These are phyloP conservation scores for Candida sanyiensis DNA, from an alignment of 805 yeast genomes.

Conservation along the genomic window DNA sequence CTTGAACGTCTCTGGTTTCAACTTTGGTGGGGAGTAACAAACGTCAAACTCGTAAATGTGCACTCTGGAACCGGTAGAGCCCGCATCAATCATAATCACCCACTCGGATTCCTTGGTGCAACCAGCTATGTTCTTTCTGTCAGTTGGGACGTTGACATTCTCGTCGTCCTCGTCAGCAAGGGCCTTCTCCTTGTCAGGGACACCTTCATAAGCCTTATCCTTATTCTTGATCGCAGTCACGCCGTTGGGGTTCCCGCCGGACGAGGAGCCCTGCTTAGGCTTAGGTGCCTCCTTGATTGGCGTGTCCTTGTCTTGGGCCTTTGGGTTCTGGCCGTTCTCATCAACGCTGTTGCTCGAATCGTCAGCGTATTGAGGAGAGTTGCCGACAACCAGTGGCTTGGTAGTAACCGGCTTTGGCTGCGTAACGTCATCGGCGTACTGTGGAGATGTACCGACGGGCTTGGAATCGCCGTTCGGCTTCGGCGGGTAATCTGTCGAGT, in stretches of 20 bases:
- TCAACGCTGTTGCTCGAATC: constrained; percentile 14
- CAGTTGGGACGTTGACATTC: constrained; percentile 7
- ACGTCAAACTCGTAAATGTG: constrained; percentile 91
- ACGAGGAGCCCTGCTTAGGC: constrained; percentile 16
- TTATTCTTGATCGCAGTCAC: constrained; percentile 26
- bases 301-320: constrained; percentile 23
- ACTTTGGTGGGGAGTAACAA: constrained; percentile 76
- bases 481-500: constrained; percentile 13
- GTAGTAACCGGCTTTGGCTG: neutral
- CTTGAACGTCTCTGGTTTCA: constrained; percentile 74
- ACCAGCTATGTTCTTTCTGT: constrained; percentile 13
- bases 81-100: constrained; percentile 96
- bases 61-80: constrained; percentile 94
- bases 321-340: constrained; percentile 20
- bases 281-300: constrained; percentile 27
- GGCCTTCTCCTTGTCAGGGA: constrained; percentile 22
- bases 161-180: constrained; percentile 12
- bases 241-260: constrained; percentile 14
- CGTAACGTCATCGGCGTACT: constrained; percentile 24
- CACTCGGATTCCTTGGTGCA: constrained; percentile 50
- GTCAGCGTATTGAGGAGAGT: constrained; percentile 23
- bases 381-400: constrained; percentile 1
- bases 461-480: constrained; percentile 10
- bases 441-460: constrained; percentile 19
- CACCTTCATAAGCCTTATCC: constrained; percentile 25